A percentile compares a stretch with the other conserved stretches of the same genome.
phyloP scores from a whole-genome alignment of 2,329 filamentous ascomycete species.

The Fusarium circinatum region DNA sequence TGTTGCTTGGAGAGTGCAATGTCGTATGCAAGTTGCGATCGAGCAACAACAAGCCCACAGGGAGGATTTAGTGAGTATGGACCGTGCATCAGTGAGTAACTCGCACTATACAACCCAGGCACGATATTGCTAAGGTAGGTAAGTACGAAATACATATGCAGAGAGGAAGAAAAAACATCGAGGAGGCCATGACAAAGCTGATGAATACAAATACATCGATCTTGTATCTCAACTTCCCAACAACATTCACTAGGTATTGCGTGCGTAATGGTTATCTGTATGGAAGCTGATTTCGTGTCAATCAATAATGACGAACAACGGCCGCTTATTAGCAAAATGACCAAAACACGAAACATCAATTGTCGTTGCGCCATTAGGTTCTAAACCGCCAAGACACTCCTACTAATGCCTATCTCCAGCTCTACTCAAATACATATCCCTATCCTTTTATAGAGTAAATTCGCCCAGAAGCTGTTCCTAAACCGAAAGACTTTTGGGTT shows the following conservation, averaged over 20 bases:
- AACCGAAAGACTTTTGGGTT: slow-evolving; percentile 32
- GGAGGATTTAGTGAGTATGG: not conserved
- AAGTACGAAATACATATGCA: not conserved
- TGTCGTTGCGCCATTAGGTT: slow-evolving; percentile 47
- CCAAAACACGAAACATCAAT: slow-evolving; percentile 37
- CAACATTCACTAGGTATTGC: not conserved
- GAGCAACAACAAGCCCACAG: not conserved
- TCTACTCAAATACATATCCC: slow-evolving; percentile 35
- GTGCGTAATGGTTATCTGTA: not conserved
- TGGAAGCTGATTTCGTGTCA: not conserved
- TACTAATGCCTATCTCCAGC: slow-evolving; percentile 34
- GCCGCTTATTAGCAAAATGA: not conserved
- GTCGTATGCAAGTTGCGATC: slow-evolving; percentile 21
- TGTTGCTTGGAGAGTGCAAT: not conserved
- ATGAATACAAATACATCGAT: not conserved
- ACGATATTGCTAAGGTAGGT: not conserved
- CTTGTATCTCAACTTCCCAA: not conserved
- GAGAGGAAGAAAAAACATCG: too few species aligned
- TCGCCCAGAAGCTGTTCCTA: slow-evolving; percentile 28
- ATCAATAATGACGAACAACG: not conserved
- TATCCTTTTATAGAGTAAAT: slow-evolving; percentile 39
- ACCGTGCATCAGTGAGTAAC: not conserved
- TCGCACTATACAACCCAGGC: not conserved
- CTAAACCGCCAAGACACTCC: slow-evolving; percentile 42
- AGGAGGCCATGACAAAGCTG: not conserved